Evolutionary conservation across 1,284 basidiomycete species (phyloP).

Genomic region (Earliella scabrosa): DNA sequence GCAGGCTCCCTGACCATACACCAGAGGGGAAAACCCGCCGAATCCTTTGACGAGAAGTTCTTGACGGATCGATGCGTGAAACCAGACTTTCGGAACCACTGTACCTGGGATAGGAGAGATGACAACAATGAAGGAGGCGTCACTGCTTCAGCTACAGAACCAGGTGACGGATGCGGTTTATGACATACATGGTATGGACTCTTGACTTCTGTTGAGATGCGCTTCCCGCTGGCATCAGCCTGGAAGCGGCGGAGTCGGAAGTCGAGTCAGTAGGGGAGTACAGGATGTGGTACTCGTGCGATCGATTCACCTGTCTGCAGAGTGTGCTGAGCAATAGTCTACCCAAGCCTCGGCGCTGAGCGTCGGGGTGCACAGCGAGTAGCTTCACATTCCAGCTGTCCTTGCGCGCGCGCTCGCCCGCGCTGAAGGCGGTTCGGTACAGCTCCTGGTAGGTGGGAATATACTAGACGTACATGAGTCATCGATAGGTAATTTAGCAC

Average conservation of each 20-base stretch:
- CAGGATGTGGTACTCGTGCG: not conserved
- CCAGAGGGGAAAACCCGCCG: constrained; percentile 35
- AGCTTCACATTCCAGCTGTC: constrained; percentile 31
- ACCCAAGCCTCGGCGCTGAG: constrained; percentile 26
- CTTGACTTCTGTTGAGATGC: constrained; percentile 27
- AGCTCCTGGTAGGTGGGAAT: constrained; percentile 32
- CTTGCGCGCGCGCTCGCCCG: constrained; percentile 21
- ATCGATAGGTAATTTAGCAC: not conserved
- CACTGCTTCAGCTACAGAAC: not conserved
- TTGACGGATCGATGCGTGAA: constrained; percentile 32
- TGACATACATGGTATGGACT: constrained; percentile 29
- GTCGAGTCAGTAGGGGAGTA: constrained; percentile 2
- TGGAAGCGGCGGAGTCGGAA: not conserved
- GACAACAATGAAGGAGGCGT: too few relatives aligned
- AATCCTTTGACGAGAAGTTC: constrained; percentile 29
- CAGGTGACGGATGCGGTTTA: not conserved
- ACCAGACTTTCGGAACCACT: constrained; percentile 28
- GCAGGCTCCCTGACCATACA: constrained; percentile 29
- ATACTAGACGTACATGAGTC: constrained; percentile 23
- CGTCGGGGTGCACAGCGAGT: constrained; percentile 27
- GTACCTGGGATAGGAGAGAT: constrained; percentile 23
- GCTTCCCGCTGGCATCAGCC: constrained; percentile 22
- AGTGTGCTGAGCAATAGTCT: constrained; percentile 22
- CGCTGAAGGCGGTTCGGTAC: constrained; percentile 24
- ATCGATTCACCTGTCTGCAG: constrained; percentile 23